Conservation (phyloP, 768 basidiomycete species). For the Termitomyces sp. region DNA sequence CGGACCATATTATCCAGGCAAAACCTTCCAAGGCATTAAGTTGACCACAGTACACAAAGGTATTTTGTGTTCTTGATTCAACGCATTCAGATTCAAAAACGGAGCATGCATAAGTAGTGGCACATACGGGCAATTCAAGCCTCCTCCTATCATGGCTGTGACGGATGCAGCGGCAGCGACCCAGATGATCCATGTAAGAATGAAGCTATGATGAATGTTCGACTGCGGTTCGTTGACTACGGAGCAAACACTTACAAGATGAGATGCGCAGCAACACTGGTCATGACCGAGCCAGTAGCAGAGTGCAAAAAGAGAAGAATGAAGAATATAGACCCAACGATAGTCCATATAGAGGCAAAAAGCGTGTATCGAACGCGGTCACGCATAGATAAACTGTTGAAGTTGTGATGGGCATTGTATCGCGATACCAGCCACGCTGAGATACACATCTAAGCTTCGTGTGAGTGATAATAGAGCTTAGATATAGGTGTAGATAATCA, state of each 20-base stretch:
- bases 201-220: conserved; percentile 34
- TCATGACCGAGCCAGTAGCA: conserved; percentile 41
- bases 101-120: not conserved
- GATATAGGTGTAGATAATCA: conserved; percentile 14
- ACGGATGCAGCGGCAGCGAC: conserved; percentile 66
- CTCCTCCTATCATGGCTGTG: conserved; percentile 61
- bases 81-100: not conserved
- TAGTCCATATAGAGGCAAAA: conserved; percentile 71
- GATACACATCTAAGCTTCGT: conserved; percentile 46
- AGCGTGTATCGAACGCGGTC: conserved; percentile 63
- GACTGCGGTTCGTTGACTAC: not conserved
- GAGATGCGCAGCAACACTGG: conserved; percentile 59
- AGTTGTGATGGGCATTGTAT: conserved; percentile 55
- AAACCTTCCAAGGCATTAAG: conserved; percentile 72
- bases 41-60: conserved; percentile 65
- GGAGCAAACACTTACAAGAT: conserved; percentile 43
- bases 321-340: conserved; percentile 47
- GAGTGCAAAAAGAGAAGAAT: conserved; percentile 48
- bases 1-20: conserved; percentile 71
- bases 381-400: conserved; percentile 38
- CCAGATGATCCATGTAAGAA: conserved; percentile 77
- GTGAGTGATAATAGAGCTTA: not conserved
- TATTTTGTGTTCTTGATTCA: conserved; percentile 28
- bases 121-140: conserved; percentile 61
- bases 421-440: conserved; percentile 66